Evolutionary conservation across 1,139 yeast genomes (phyloP), one percentile per base, ranked within the genome.

Genomic region (Suhomyces guaymorum): DNA sequence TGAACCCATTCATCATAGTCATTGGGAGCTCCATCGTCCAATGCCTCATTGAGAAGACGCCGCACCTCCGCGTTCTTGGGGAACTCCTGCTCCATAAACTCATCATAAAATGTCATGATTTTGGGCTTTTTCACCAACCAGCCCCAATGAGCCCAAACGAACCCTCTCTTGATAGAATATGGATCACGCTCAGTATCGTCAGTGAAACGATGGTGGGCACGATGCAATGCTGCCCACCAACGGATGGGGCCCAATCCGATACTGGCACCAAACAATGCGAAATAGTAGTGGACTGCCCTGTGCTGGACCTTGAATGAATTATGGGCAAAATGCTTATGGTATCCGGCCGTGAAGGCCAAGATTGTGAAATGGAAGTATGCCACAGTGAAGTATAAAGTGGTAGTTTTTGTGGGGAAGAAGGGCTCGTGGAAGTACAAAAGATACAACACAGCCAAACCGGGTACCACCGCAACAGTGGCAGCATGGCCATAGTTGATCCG

Each of bases 181-280:
- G 90, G 89, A 52, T 82, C 89, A 29, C 68, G 63, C 38, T 80
- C 86, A 0, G 84, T 77, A 44, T 81, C 86, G 44, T 70, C 84
- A 49, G 68, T 78, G 42, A 54, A 78, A 37, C 80, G 73, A 50
- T 82, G 89, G 53, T 82, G 89, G 0, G 85, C 85, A 35, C 85
- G 58, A 55, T 82, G 90, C 23, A 80, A 61, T 0, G 79, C 62
- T 1, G 80, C 80, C 84, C 87, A 82, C 64, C 76, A 70, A 38
- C 75, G 63, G 1, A 77, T 73, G 1, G 82, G 66, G 0, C 88
- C 87, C 8, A 82, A 52, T 0, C 89, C 88, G 11, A 75, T 67
- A 42, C 82, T 73, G 12, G 79, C 63, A 2, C 85, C 84, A 35
- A 80, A 59, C 0, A 78, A 49, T 1, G 78, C 75, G 48, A 80